A percentile compares a stretch with the other conserved stretches of the same genome.
phyloP scores from a whole-genome alignment of 106 monocot genomes.

The Alisma plantagoaquatica region DNA sequence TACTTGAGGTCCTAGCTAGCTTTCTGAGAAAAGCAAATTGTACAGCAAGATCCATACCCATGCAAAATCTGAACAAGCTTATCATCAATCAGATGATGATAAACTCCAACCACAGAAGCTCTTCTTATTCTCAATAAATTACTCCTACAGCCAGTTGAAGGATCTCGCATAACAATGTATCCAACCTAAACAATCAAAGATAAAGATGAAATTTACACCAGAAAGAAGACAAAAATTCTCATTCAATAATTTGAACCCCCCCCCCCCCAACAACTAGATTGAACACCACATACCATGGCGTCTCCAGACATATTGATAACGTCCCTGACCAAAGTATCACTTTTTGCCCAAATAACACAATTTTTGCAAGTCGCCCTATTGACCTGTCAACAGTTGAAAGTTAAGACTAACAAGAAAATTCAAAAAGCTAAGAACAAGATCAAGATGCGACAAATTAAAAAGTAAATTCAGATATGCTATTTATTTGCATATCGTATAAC shows the following conservation, averaged over 20 bases:
- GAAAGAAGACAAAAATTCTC: no score
- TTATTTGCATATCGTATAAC: no score
- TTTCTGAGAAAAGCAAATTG: no score
- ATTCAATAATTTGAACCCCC: no score
- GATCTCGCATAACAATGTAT: slow-evolving; percentile 65
- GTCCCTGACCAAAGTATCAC: slow-evolving; percentile 23
- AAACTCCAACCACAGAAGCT: slow-evolving; percentile 44
- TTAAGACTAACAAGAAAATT: no score
- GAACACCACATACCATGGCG: slow-evolving; percentile 20
- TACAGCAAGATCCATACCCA: no score
- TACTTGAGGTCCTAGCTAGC: no score
- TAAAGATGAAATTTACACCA: no score
- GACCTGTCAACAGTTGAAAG: slow-evolving; percentile 33
- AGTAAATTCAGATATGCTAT: no score
- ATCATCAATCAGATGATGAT: slow-evolving; percentile 45
- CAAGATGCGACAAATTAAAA: no score
- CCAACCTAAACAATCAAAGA: slow-evolving; percentile 31
- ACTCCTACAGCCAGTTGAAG: slow-evolving; percentile 30
- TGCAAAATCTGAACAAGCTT: slow-evolving; percentile 46
- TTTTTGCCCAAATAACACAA: slow-evolving; percentile 41
- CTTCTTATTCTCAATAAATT: slow-evolving; percentile 47
- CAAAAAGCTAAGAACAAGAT: no score
- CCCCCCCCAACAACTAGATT: no score
- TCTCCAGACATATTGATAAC: slow-evolving; percentile 33
- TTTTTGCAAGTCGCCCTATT: slow-evolving; percentile 25